phyloP scores from a whole-genome alignment of 176 grass and related monocot genomes.

The Oryza rufipogon region DNA sequence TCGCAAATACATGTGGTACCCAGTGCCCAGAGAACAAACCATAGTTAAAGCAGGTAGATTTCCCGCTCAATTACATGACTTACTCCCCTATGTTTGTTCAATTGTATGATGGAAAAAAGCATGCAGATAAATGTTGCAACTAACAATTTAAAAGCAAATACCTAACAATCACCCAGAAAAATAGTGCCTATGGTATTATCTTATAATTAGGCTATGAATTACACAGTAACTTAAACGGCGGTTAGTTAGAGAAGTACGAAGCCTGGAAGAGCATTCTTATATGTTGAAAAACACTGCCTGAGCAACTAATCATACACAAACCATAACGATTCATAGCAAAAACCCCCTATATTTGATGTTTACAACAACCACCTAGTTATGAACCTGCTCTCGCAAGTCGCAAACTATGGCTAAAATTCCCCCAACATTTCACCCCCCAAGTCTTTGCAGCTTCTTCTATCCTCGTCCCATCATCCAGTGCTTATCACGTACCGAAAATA shows the following conservation, averaged over 20 bases:
- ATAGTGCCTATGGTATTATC: background rate
- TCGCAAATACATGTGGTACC: background rate
- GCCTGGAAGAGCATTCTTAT: background rate
- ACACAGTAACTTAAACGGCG: background rate
- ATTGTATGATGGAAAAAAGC: background rate
- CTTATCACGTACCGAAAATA: background rate
- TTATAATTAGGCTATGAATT: background rate
- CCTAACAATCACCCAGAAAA: background rate
- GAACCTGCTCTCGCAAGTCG: background rate
- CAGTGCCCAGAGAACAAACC: constrained; percentile 15
- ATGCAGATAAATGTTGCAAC: background rate
- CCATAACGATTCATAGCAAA: background rate
- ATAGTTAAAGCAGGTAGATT: background rate
- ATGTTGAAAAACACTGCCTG: background rate
- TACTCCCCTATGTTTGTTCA: background rate
- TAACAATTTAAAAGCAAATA: background rate
- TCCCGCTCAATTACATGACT: background rate
- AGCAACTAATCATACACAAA: background rate
- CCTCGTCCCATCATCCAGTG: background rate
- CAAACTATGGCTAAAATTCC: background rate
- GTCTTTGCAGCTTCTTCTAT: background rate
- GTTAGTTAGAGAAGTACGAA: background rate
- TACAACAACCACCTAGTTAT: background rate
- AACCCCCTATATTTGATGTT: background rate
- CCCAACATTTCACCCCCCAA: background rate